Evolutionary conservation across 2,329 filamentous ascomycete species (phyloP), one percentile per base, ranked within the genome.

Genomic region (Penicillium glabrum): DNA sequence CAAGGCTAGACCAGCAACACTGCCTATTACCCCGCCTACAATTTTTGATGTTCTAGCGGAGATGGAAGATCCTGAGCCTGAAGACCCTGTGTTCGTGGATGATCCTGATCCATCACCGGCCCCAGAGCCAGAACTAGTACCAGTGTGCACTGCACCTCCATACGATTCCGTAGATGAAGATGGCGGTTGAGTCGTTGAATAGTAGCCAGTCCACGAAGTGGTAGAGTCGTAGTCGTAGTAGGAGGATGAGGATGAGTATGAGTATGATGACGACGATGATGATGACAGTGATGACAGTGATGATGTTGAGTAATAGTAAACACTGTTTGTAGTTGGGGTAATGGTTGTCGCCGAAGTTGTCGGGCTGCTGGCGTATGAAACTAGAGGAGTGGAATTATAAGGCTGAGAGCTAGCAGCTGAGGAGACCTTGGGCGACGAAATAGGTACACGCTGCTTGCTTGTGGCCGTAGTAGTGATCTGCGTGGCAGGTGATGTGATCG

Each of bases 11-110:
- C 84, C 85, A 33, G 84, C 83, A 49, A 86, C 77, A 46, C 84
- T 84, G 16, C 85, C 85, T 26, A 88, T 78, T n/a, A 87, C 82
- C 46, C 84, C 84, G 8, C 85, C 85, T 21, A 86, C 83, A 3
- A 87, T 80, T 57, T 79, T 79, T 16, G 80, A 79, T 24, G 82
- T 83, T 45, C 76, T 71, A 31, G 68, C 67, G 44, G 59, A 66
- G 11, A 45, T 53, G 21, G 39, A n/a, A 35, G 41, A 37, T 13
- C 50, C 48, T 19, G 48, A 51, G 26, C 53, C 47, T n/a, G 56
- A 55, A 5, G 59, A 58, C 5, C 59, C 26, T n/a, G 53, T 50
- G 27, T 45, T 64, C 13, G 60, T 48, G 14, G 58, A 57, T 21
- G 59, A 51, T 5, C 54, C 48, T 4, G 59, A 57, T 41, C 45